Percentiles rank a stretch among this genome's conserved stretches.
Conservation (phyloP, 345 rosid genomes). For the Zanthoxylum bungeanum region DNA sequence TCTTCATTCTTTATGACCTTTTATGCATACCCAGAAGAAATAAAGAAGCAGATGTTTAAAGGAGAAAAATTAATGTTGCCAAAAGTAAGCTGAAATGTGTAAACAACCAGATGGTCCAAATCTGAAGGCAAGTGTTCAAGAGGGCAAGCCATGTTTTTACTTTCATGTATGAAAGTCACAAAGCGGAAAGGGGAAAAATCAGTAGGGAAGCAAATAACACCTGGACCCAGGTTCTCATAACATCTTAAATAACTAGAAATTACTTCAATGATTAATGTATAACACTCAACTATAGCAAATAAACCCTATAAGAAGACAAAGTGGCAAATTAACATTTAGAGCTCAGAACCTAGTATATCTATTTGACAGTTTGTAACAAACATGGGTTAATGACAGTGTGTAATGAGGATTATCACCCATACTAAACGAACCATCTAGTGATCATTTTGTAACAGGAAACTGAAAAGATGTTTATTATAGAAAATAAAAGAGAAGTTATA, state of each 20-base stretch:
- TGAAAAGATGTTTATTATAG: neutral
- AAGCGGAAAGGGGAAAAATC: neutral
- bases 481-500: neutral
- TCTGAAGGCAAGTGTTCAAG: neutral
- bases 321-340: neutral
- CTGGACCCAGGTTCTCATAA: neutral
- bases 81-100: slow-evolving; percentile 1
- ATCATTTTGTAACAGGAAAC: neutral
- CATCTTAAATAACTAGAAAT: neutral
- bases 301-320: neutral
- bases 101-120: neutral
- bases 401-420: neutral
- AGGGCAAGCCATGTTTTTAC: neutral
- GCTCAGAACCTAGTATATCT: neutral
- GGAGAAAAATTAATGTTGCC: neutral
- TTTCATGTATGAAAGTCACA: neutral
- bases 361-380: neutral
- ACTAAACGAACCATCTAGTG: neutral
- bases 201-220: neutral
- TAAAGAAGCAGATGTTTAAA: neutral
- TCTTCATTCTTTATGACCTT: slow-evolving; percentile 73
- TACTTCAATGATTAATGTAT: neutral
- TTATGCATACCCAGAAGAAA: neutral
- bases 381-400: neutral
- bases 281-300: no score